A percentile compares a stretch with the other conserved stretches of the same genome.
phyloP scores from a whole-genome alignment of 2,329 filamentous ascomycete species.

The Paraphaeosphaeria minitans region DNA sequence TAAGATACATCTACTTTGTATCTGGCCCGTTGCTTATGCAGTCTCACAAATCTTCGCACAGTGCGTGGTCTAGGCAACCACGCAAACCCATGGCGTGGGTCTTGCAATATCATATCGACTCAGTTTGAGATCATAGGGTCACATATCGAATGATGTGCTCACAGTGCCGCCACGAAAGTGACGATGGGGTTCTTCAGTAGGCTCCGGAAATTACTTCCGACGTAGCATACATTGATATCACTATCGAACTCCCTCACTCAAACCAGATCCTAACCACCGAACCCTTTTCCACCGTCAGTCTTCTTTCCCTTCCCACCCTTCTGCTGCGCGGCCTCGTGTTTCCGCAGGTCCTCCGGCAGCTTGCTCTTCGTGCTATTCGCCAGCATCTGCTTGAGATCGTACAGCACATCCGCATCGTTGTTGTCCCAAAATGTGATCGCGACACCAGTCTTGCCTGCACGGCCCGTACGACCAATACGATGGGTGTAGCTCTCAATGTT shows the following conservation, averaged over 20 bases:
- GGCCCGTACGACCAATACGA: constrained; percentile 93
- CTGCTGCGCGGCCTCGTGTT: constrained; percentile 86
- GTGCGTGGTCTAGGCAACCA: too few species aligned
- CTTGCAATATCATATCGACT: too few species aligned
- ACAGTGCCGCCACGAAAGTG: background rate
- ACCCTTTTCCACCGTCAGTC: constrained; percentile 1
- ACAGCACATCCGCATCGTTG: constrained; percentile 89
- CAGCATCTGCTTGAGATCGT: constrained; percentile 95
- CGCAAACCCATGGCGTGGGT: too few species aligned
- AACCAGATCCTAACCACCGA: constrained; percentile 1
- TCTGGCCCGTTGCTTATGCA: too few species aligned
- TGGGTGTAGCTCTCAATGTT: constrained; percentile 96
- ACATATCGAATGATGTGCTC: background rate
- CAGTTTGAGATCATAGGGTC: too few species aligned
- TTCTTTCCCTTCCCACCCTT: constrained; percentile 56
- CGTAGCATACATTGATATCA: background rate
- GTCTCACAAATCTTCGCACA: too few species aligned
- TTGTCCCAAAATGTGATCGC: constrained; percentile 93
- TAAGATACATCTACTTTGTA: too few species aligned
- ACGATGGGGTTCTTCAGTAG: background rate
- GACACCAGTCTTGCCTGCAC: constrained; percentile 95
- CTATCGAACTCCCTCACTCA: background rate
- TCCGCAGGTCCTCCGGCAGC: constrained; percentile 86
- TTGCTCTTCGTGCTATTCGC: constrained; percentile 85
- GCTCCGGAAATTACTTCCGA: background rate